A percentile compares a stretch with the other conserved stretches of the same genome.
Evolutionary conservation across 2,329 filamentous ascomycete species (phyloP).

Genomic region (Ophiostoma sp.): DNA sequence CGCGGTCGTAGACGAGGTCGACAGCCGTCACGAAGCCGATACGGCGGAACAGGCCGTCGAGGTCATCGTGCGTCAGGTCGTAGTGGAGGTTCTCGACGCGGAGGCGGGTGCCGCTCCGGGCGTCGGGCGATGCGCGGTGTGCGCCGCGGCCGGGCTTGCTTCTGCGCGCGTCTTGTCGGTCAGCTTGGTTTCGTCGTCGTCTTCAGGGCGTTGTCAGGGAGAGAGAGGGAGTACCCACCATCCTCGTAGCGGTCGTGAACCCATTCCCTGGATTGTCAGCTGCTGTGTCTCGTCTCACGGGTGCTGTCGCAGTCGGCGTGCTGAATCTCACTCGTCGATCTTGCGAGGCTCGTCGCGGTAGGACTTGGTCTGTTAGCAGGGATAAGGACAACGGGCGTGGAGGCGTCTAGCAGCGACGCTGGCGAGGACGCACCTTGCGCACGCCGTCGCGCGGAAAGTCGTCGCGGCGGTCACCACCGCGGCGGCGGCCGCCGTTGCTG

Average conservation of each 20-base stretch:
- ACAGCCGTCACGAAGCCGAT: conserved; percentile 68
- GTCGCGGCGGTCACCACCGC: conserved; percentile 30
- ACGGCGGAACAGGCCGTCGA: conserved; percentile 74
- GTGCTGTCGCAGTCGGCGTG: background rate
- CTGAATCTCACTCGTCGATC: conserved; percentile 58
- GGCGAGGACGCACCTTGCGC: conserved; percentile 64
- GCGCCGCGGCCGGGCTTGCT: background rate
- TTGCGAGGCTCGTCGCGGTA: conserved; percentile 59
- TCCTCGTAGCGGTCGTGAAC: conserved; percentile 88
- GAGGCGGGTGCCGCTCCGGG: conserved; percentile 56
- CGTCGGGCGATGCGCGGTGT: conserved; percentile 1
- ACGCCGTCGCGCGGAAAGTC: conserved; percentile 72
- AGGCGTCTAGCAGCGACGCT: no score
- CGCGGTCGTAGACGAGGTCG: conserved; percentile 75
- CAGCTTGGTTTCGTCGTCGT: conserved; percentile 3
- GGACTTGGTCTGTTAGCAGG: conserved; percentile 41
- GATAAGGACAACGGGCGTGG: no score
- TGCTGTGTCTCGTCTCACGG: background rate
- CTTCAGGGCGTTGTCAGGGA: background rate
- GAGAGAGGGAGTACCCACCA: background rate
- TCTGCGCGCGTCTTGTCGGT: conserved; percentile 42
- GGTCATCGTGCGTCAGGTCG: conserved; percentile 77
- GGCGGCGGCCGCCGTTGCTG: conserved; percentile 28
- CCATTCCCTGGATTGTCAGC: conserved; percentile 62
- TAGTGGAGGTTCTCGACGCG: conserved; percentile 89